phyloP scores from a whole-genome alignment of 176 grass and related monocot genomes.

The Oryza brachyantha region DNA sequence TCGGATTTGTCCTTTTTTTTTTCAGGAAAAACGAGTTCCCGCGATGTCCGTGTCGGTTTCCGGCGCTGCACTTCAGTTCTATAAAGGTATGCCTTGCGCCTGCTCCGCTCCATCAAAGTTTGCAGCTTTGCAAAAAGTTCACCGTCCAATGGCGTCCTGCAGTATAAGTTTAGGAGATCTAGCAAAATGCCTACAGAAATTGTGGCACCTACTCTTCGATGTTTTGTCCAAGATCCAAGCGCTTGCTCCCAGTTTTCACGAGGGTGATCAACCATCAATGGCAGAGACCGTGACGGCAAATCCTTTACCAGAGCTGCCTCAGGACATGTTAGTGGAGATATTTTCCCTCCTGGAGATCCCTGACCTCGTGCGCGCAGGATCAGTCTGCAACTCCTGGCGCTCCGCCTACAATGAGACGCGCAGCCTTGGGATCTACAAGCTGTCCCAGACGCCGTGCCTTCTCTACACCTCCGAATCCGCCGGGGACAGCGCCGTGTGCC shows the following conservation, averaged over 20 bases:
- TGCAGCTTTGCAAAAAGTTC: not conserved
- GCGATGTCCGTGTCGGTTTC: not conserved
- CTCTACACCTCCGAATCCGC: conserved; percentile 1
- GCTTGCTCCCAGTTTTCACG: not conserved
- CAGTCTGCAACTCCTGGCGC: not conserved
- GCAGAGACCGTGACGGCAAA: not conserved
- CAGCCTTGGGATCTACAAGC: not conserved
- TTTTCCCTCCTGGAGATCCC: not conserved
- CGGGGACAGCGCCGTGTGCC: not conserved
- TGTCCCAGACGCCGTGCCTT: not conserved
- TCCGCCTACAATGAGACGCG: not conserved
- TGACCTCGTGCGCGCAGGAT: not conserved
- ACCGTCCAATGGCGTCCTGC: not conserved
- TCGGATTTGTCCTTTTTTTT: not conserved
- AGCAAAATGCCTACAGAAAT: not conserved
- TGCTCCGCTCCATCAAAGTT: not conserved
- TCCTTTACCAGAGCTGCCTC: not conserved
- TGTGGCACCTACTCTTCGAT: not conserved
- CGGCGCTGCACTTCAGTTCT: not conserved
- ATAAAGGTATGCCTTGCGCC: not conserved
- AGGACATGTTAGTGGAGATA: not conserved
- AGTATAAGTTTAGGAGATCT: not conserved
- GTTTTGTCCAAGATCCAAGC: not conserved
- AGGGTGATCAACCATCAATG: not conserved
- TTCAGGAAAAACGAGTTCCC: not conserved